A percentile compares a stretch with the other conserved stretches of the same genome.
phyloP scores from a whole-genome alignment of 768 basidiomycete species.

The Psilocybe subaeruginosa region DNA sequence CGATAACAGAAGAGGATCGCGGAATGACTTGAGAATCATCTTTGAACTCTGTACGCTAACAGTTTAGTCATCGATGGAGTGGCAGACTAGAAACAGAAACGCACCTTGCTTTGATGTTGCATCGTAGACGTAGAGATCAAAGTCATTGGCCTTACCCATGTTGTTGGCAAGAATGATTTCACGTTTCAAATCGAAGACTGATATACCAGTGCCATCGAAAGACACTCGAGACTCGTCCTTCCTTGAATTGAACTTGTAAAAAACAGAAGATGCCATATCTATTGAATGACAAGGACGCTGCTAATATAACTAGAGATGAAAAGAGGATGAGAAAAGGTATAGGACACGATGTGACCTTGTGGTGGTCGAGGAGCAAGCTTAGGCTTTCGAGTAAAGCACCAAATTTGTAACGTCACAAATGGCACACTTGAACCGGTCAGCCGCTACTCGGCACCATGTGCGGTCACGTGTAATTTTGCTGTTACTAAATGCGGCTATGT shows the following conservation, averaged over 20 bases:
- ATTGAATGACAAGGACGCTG: slow-evolving; percentile 38
- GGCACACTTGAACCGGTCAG: background rate
- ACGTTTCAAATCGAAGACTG: slow-evolving; percentile 98
- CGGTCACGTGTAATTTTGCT: background rate
- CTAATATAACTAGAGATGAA: slow-evolving; percentile 28
- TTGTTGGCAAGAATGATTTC: slow-evolving; percentile 97
- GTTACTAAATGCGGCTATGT: background rate
- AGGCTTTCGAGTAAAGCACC: background rate
- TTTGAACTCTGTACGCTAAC: slow-evolving; percentile 69
- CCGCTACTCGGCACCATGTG: background rate
- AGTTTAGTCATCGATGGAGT: background rate
- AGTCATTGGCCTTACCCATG: slow-evolving; percentile 95
- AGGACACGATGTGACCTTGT: slow-evolving; percentile 1
- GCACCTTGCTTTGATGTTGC: slow-evolving; percentile 87
- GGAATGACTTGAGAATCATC: slow-evolving; percentile 93
- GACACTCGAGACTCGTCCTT: slow-evolving; percentile 93
- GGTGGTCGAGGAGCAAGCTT: slow-evolving; percentile 13
- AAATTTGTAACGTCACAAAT: slow-evolving; percentile 19
- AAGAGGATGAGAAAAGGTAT: slow-evolving; percentile 11
- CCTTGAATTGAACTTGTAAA: slow-evolving; percentile 97
- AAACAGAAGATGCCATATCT: slow-evolving; percentile 86
- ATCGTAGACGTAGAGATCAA: slow-evolving; percentile 91
- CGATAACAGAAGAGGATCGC: slow-evolving; percentile 91
- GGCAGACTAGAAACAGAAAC: slow-evolving; percentile 10
- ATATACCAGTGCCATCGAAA: slow-evolving; percentile 98